These are phyloP conservation scores for Boletus vinaceobasis DNA, from an alignment of 768 basidiomycete genomes.

Conservation along the genomic window DNA sequence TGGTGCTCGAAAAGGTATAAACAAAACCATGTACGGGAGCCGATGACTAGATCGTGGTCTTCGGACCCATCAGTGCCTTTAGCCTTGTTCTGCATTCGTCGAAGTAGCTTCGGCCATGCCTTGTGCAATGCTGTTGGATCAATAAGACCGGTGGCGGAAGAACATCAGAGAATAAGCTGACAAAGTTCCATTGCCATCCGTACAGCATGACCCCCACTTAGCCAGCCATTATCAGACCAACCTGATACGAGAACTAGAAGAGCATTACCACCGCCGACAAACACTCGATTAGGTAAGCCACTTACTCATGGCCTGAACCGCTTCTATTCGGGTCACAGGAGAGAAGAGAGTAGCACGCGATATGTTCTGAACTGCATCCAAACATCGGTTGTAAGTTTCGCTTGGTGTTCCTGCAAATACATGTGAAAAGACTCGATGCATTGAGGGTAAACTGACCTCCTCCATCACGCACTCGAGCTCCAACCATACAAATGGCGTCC, in stretches of 20 bases:
- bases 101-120: conserved; percentile 81
- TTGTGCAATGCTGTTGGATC: conserved; percentile 71
- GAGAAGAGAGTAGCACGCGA: conserved; percentile 85
- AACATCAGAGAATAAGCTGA: conserved; percentile 34
- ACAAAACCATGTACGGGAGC: conserved; percentile 89
- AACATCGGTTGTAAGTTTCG: conserved; percentile 65
- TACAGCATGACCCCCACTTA: conserved; percentile 94
- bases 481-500: conserved; percentile 91
- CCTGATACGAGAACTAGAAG: conserved; percentile 79
- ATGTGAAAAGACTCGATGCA: conserved; percentile 2
- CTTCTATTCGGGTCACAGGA: conserved; percentile 80
- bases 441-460: conserved; percentile 54
- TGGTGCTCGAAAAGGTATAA: conserved; percentile 93
- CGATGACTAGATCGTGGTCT: conserved; percentile 78
- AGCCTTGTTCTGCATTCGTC: conserved; percentile 72
- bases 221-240: conserved; percentile 95
- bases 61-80: conserved; percentile 42
- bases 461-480: conserved; percentile 84
- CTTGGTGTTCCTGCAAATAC: conserved; percentile 58
- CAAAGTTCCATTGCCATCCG: conserved; percentile 95
- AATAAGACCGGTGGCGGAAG: conserved; percentile 5
- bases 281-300: not conserved
- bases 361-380: conserved; percentile 83
- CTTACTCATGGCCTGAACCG: conserved; percentile 92
- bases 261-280: not conserved